Evolutionary conservation across 2,329 filamentous ascomycete genomes (phyloP), one percentile per base, ranked within the genome.

Genomic region (Alternaria novae-zelandiae): DNA sequence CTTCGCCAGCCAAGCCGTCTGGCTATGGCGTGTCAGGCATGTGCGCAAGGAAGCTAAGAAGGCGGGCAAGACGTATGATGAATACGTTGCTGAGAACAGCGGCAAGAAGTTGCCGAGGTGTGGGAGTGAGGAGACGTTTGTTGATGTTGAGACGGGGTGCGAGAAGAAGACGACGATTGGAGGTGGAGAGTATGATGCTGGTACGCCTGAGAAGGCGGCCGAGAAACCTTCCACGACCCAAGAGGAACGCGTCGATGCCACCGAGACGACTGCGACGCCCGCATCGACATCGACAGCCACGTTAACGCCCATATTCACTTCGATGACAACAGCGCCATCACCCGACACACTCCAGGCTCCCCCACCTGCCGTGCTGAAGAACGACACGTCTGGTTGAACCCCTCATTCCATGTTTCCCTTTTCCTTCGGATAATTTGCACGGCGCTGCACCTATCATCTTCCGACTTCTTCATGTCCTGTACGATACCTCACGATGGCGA

Each of bases 1-100:
- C 59, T 88, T 89, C 70, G 51, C 78, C 23, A 88, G 85, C 12
- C 88, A 90, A 67, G 75, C 86, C 10, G 80, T 88, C 59, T 90
- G 88, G 88, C 78, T 86, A 3, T 77, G 85, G 66, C 85, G 87
- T 21, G 86, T 87, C 5, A 83, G 86, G 20, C 79, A 81, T 54
- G 73, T 88, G 41, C 83, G 86, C 13, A 82, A 79, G 60, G 82
- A 83, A 65, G 88, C 87, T 4, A 86, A 85, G 64, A 77, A 77
- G 6, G 74, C 81, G 5, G 86, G 85, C 2, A 84, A 83, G 72
- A 86, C 83, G 0, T 86, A 89, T 66, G 87, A 89, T 67, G 86
- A 89, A 50, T 71, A 88, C 47, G 49, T 77, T 43, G 68, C 68
- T 1, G 60, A 71, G 36, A 60, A 73, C 12, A 70, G 71, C 0